These are phyloP conservation scores for Xerocomus minutiporus DNA, from an alignment of 1,284 basidiomycete species.

Conservation along the genomic window DNA sequence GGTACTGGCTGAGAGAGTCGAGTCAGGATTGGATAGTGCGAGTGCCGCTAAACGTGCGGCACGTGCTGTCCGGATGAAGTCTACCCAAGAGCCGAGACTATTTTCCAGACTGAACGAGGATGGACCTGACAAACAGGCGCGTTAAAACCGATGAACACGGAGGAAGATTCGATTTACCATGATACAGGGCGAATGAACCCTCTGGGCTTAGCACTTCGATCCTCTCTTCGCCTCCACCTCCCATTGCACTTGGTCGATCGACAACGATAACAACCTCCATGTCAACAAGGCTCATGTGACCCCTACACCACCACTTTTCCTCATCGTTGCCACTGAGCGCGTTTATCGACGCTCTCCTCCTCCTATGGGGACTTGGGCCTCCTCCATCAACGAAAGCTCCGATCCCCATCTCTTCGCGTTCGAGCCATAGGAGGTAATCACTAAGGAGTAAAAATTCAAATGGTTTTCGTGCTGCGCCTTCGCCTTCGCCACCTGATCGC, in stretches of 20 bases:
- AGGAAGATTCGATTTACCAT: slow-evolving; percentile 40
- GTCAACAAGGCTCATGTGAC: slow-evolving; percentile 66
- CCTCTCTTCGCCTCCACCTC: slow-evolving; percentile 38
- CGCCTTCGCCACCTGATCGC: slow-evolving; percentile 26
- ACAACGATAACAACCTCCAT: slow-evolving; percentile 61
- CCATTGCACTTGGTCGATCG: slow-evolving; percentile 35
- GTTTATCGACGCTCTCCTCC: slow-evolving; percentile 21
- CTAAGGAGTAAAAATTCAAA: slow-evolving; percentile 77
- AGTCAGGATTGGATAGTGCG: slow-evolving; percentile 66
- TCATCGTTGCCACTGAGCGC: slow-evolving; percentile 21
- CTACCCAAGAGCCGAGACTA: slow-evolving; percentile 49
- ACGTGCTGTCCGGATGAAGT: slow-evolving; percentile 69
- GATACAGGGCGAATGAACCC: slow-evolving; percentile 72
- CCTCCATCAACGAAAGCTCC: slow-evolving; percentile 17
- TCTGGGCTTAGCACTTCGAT: slow-evolving; percentile 75
- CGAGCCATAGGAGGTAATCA: slow-evolving; percentile 77
- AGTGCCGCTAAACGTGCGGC: slow-evolving; percentile 62
- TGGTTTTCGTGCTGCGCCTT: slow-evolving; percentile 24
- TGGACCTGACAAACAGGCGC: slow-evolving; percentile 1
- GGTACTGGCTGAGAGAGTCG: slow-evolving; percentile 72
- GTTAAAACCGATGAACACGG: not conserved
- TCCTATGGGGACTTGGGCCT: slow-evolving; percentile 19
- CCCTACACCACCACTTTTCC: slow-evolving; percentile 68
- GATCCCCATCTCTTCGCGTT: slow-evolving; percentile 37
- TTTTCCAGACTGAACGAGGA: slow-evolving; percentile 1